These are phyloP conservation scores for Phlyctochytrium arcticum DNA, from an alignment of 192 early-diverging fungal genomes.

Conservation along the genomic window DNA sequence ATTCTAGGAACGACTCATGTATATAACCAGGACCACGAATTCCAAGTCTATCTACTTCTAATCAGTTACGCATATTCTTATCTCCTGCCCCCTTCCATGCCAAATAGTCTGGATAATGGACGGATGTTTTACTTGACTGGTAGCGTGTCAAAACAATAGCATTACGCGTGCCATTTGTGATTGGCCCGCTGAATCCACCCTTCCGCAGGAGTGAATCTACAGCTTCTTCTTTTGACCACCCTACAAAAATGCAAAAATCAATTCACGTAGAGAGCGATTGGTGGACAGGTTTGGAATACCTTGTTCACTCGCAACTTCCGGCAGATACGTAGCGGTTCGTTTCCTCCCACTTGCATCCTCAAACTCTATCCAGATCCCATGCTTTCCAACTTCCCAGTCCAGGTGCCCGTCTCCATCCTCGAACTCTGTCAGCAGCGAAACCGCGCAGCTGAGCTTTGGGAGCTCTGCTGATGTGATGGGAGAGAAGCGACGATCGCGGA, in stretches of 20 bases:
- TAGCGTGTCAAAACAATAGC: constrained; percentile 78
- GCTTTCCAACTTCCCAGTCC: constrained; percentile 89
- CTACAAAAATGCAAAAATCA: constrained; percentile 10
- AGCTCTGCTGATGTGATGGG: constrained; percentile 72
- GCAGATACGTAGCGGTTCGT: constrained; percentile 78
- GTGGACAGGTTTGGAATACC: constrained; percentile 21
- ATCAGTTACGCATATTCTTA: too few species aligned
- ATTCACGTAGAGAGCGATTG: background rate
- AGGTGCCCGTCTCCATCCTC: constrained; percentile 66
- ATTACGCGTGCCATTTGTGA: constrained; percentile 56
- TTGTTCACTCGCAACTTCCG: constrained; percentile 85
- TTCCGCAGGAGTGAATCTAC: constrained; percentile 86
- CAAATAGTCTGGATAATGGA: constrained; percentile 72
- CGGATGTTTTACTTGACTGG: constrained; percentile 65
- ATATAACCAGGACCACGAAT: too few species aligned
- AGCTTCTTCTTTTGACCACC: constrained; percentile 81
- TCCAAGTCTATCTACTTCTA: too few species aligned
- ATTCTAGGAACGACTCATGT: too few species aligned
- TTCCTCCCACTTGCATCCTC: constrained; percentile 41
- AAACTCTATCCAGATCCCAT: constrained; percentile 96
- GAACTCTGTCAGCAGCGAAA: constrained; percentile 87
- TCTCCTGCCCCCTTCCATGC: constrained; percentile 2
- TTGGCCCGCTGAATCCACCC: constrained; percentile 65
- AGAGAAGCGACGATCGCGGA: constrained; percentile 77
- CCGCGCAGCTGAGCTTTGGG: constrained; percentile 61